phyloP scores from a whole-genome alignment of 2,329 filamentous ascomycete species.

The Pseudonectria buxi region DNA sequence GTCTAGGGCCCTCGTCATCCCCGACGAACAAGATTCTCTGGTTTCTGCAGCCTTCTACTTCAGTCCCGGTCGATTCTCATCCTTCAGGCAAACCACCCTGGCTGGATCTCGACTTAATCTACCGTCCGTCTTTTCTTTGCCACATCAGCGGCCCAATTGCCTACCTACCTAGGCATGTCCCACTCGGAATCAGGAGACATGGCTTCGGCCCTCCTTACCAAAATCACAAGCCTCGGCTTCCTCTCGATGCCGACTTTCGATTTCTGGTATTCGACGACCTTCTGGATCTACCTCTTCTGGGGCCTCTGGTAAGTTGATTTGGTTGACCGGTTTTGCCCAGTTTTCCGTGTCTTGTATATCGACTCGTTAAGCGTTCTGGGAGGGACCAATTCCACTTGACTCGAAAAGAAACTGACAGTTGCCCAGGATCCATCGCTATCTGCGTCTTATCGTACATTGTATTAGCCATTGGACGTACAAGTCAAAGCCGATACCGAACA shows the following conservation, averaged over 20 bases:
- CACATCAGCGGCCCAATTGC: no score
- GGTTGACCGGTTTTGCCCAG: neutral
- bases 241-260: slow-evolving; percentile 19
- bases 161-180: slow-evolving; percentile 14
- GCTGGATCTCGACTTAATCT: slow-evolving; percentile 13
- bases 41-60: no score
- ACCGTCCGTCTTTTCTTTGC: no score
- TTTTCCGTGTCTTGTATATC: no score
- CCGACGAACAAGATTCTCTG: no score
- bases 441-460: slow-evolving; percentile 78
- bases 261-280: slow-evolving; percentile 37
- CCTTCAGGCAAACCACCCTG: neutral
- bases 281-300: slow-evolving; percentile 40
- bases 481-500: slow-evolving; percentile 73
- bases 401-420: slow-evolving; percentile 12
- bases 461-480: slow-evolving; percentile 81
- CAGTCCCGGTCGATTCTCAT: no score
- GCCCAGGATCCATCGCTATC: slow-evolving; percentile 74
- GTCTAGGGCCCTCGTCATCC: no score
- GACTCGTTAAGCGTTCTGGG: neutral
- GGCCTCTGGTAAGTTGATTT: slow-evolving; percentile 39
- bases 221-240: slow-evolving; percentile 12
- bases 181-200: slow-evolving; percentile 10
- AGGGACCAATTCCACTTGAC: slow-evolving; percentile 1
- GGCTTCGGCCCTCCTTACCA: slow-evolving; percentile 7